Conservation (phyloP, 2,329 filamentous ascomycete genomes). For the Didymella glomerata region DNA sequence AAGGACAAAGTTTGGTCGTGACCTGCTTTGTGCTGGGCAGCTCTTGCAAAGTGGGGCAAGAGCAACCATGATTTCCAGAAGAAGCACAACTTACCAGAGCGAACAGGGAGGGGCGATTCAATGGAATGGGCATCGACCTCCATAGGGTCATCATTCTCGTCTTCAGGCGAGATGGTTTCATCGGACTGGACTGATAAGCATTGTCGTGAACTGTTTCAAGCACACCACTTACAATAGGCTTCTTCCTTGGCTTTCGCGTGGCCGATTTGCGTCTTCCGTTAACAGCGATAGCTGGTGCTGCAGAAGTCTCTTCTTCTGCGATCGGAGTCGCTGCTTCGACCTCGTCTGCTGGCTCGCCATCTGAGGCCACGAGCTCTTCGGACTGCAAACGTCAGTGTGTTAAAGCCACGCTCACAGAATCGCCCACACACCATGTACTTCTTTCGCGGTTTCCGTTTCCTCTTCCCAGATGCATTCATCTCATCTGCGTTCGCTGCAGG, state of each 20-base stretch:
- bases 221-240: slow-evolving; percentile 38
- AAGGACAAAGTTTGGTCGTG: background rate
- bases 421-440: slow-evolving; percentile 37
- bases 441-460: slow-evolving; percentile 41
- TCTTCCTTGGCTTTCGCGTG: slow-evolving; percentile 40
- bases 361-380: slow-evolving; percentile 42
- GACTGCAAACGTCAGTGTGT: slow-evolving; percentile 35
- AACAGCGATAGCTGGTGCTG: slow-evolving; percentile 23
- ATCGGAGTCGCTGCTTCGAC: slow-evolving; percentile 18
- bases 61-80: slow-evolving; percentile 2
- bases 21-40: background rate
- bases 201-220: background rate
- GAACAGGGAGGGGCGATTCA: slow-evolving; percentile 35
- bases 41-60: slow-evolving; percentile 4
- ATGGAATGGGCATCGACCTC: slow-evolving; percentile 30
- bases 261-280: slow-evolving; percentile 39
- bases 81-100: slow-evolving; percentile 37
- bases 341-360: slow-evolving; percentile 36
- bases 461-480: slow-evolving; percentile 36
- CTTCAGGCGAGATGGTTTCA: slow-evolving; percentile 42
- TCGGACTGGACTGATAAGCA: slow-evolving; percentile 34
- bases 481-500: slow-evolving; percentile 32
- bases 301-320: slow-evolving; percentile 23
- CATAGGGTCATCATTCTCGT: slow-evolving; percentile 40
- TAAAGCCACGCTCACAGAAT: background rate